Evolutionary conservation across 2,329 filamentous ascomycete species (phyloP).

Genomic region (Graphilbum ipis-grandicollis): DNA sequence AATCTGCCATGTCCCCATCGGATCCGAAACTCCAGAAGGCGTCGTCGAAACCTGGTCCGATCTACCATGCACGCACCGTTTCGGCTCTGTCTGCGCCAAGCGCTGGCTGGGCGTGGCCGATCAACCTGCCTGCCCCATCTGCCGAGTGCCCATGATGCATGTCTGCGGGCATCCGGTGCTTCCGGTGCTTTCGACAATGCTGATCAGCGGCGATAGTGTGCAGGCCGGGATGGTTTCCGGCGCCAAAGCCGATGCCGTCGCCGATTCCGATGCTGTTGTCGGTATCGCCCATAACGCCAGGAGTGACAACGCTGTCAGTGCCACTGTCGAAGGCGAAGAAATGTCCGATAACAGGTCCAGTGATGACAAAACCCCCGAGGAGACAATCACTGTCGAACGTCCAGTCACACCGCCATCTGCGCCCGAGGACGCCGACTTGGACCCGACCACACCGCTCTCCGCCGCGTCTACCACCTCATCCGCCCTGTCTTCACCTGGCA

Average conservation of each 20-base stretch:
- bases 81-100: slow-evolving; percentile 25
- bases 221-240: not conserved
- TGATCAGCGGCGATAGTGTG: not conserved
- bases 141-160: slow-evolving; percentile 16
- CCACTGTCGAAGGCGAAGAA: no score
- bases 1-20: slow-evolving; percentile 26
- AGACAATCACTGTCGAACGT: no score
- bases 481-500: no score
- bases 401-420: no score
- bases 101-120: slow-evolving; percentile 21
- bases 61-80: slow-evolving; percentile 25
- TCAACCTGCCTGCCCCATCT: slow-evolving; percentile 22
- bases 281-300: no score
- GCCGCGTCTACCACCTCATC: not conserved
- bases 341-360: no score
- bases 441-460: not conserved
- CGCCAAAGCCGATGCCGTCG: not conserved
- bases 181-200: slow-evolving; percentile 9
- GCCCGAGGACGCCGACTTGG: no score
- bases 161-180: slow-evolving; percentile 17
- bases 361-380: no score
- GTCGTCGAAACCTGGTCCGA: slow-evolving; percentile 21
- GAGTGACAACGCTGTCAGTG: no score
- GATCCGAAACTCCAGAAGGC: slow-evolving; percentile 18
- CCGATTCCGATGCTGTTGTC: no score